Evolutionary conservation across 2,329 filamentous ascomycete genomes (phyloP).

Genomic region (Penicillium sp.): DNA sequence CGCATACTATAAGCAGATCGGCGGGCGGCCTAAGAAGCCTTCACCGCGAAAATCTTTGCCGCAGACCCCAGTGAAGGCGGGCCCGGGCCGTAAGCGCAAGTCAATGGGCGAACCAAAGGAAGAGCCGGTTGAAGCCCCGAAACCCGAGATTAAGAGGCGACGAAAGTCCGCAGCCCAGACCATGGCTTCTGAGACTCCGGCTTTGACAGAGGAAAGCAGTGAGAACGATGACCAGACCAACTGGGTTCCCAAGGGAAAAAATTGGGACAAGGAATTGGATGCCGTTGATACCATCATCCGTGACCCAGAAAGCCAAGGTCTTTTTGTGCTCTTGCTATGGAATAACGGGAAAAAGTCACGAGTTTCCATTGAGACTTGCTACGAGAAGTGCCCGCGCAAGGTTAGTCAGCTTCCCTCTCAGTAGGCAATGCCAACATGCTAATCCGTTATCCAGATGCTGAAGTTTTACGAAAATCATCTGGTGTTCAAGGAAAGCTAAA

Average conservation of each 20-base stretch:
- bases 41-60: not conserved
- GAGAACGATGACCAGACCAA: slow-evolving; percentile 26
- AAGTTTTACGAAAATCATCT: slow-evolving; percentile 52
- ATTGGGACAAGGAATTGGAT: slow-evolving; percentile 47
- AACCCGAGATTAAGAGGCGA: slow-evolving; percentile 27
- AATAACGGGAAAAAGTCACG: slow-evolving; percentile 47
- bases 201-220: slow-evolving; percentile 16
- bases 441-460: slow-evolving; percentile 41
- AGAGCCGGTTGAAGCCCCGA: slow-evolving; percentile 18
- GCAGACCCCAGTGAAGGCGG: slow-evolving; percentile 20
- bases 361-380: slow-evolving; percentile 42
- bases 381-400: slow-evolving; percentile 45
- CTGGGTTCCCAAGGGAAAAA: slow-evolving; percentile 43
- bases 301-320: slow-evolving; percentile 30
- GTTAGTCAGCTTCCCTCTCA: slow-evolving; percentile 22
- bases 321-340: slow-evolving; percentile 46
- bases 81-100: slow-evolving; percentile 35
- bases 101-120: slow-evolving; percentile 33
- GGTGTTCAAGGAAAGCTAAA: slow-evolving; percentile 38
- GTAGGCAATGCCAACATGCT: slow-evolving; percentile 3
- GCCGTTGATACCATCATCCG: slow-evolving; percentile 46
- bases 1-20: slow-evolving; percentile 44
- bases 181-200: slow-evolving; percentile 11
- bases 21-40: slow-evolving; percentile 42
- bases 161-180: slow-evolving; percentile 26